Evolutionary conservation across 345 rosid species (phyloP).

Genomic region (Salix dunnii): DNA sequence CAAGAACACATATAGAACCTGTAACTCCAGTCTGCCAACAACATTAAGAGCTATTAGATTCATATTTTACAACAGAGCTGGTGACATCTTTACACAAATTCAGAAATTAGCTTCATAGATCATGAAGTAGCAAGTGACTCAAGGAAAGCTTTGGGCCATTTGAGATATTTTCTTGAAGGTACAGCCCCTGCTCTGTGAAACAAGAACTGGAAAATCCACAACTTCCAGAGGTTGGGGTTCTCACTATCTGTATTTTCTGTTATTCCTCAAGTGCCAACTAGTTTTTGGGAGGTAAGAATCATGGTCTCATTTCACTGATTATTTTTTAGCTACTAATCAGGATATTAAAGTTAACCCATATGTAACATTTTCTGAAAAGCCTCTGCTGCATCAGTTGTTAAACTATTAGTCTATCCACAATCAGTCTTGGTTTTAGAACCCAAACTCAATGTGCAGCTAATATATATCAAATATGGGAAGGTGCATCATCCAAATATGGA

Average conservation of each 20-base stretch:
- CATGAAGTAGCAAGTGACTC: slow-evolving; percentile 8
- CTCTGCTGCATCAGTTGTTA: not conserved
- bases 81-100: not conserved
- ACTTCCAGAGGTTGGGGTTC: not conserved
- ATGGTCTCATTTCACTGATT: not conserved
- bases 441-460: not conserved
- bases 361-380: not conserved
- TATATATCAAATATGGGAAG: not conserved
- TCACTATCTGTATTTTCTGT: not conserved
- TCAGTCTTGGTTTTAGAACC: not conserved
- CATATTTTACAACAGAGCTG: not conserved
- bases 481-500: not conserved
- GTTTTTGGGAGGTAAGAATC: not conserved
- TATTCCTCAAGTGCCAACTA: not conserved
- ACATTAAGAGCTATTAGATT: slow-evolving; percentile 13
- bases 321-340: not conserved
- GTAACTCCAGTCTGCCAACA: slow-evolving; percentile 70
- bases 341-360: not conserved
- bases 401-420: not conserved
- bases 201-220: not conserved
- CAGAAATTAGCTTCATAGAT: not conserved
- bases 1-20: slow-evolving; percentile 91
- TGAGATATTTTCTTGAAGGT: not conserved
- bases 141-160: not conserved
- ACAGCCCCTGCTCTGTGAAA: not conserved